phyloP scores from a whole-genome alignment of 345 rosid genomes.

The Theobroma cacao region DNA sequence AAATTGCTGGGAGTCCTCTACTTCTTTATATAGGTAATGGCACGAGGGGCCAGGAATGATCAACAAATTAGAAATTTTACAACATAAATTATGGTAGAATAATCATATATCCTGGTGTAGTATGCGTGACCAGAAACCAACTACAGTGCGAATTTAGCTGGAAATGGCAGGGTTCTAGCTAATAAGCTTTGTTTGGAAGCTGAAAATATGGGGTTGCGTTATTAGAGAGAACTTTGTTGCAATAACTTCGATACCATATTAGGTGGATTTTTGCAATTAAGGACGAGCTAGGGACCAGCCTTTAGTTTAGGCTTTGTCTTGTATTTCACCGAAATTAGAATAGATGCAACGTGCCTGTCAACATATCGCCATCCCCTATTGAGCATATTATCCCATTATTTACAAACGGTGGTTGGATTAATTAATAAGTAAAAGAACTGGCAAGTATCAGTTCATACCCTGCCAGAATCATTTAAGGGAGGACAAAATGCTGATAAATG shows the following conservation, averaged over 20 bases:
- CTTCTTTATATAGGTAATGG: not conserved
- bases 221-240: not conserved
- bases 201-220: not conserved
- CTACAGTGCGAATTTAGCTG: conserved; percentile 9
- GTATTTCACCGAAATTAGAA: not conserved
- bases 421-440: not conserved
- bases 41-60: not conserved
- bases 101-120: not conserved
- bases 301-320: not conserved
- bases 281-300: not conserved
- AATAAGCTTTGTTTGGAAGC: conserved; percentile 6
- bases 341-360: conserved; percentile 8
- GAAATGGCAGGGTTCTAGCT: conserved; percentile 3
- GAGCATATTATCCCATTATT: not conserved
- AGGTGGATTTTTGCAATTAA: not conserved
- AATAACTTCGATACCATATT: not conserved
- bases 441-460: not conserved
- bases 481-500: not conserved
- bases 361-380: not conserved
- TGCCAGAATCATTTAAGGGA: not conserved
- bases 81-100: not conserved
- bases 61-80: not conserved
- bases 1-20: not conserved
- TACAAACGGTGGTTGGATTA: not conserved
- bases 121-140: conserved; percentile 10